These are phyloP conservation scores for Hippophae rhamnoides DNA, from an alignment of 306 rosid genomes.

Conservation along the genomic window DNA sequence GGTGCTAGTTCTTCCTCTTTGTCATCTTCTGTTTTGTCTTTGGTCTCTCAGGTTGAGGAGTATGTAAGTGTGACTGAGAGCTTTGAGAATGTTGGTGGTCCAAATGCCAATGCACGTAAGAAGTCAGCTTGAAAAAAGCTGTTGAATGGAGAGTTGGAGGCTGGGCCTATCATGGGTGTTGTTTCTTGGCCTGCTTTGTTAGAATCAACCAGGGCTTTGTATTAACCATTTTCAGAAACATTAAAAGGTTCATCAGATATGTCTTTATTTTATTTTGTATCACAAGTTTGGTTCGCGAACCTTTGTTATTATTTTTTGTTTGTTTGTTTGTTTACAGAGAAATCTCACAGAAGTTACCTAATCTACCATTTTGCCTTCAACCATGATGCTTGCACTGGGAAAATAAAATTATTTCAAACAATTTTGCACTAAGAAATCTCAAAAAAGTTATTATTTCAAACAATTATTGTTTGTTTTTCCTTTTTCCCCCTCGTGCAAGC, in stretches of 20 bases:
- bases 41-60: neutral
- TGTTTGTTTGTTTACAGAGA: conserved; percentile 2
- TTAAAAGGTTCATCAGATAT: conserved; percentile 47
- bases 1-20: conserved; percentile 9
- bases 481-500: too few species aligned
- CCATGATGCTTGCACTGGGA: too few species aligned
- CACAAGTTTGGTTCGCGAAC: conserved; percentile 46
- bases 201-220: conserved; percentile 40
- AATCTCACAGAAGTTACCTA: neutral
- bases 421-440: too few species aligned
- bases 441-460: too few species aligned
- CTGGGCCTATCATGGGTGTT: conserved; percentile 39
- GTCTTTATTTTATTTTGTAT: conserved; percentile 28
- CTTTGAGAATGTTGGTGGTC: conserved; percentile 24
- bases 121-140: conserved; percentile 72
- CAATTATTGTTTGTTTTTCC: too few species aligned
- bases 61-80: conserved; percentile 16
- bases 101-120: conserved; percentile 33
- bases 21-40: conserved; percentile 19
- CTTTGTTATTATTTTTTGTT: neutral
- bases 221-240: conserved; percentile 44
- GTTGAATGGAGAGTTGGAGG: conserved; percentile 42
- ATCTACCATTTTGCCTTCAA: too few species aligned
- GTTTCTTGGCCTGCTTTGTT: conserved; percentile 25
- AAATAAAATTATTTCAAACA: too few species aligned